Base-by-base conservation (phyloP, 2,329 filamentous ascomycete species). In the Talaromyces amestolkiae region DNA sequence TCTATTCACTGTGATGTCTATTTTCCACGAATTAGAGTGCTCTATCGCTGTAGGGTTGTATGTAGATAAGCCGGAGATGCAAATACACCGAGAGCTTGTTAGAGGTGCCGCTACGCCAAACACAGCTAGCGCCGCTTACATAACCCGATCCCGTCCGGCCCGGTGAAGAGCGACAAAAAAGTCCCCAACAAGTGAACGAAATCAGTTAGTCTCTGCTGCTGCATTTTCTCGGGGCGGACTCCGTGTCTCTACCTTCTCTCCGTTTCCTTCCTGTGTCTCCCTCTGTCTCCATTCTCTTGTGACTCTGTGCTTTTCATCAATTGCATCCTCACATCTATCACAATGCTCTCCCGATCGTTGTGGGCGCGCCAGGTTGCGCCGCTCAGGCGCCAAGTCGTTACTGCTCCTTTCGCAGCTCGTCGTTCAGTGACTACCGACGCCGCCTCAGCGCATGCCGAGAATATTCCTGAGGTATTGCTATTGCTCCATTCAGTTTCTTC, bases 341-440 rank as follows among this genome's bases (percentile, higher is more conserved):
- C 17, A 60, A 92, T 92, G 89, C 87, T 92, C 80, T 91, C 89
- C 76, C 85, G 88, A 82, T 83, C 87, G 78, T 81, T 90, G 77
- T 85, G 87, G 81, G 82, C 86, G 75, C 84, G 86, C 78, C 84
- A 86, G 74, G 79, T 78, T 67, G 83, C 84, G 78, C 85, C 87
- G 75, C 77, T 90, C 79, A 79, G 78, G 72, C 79, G 79, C 70
- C 78, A 78, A 70, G 77, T 77, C 60, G 78, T 80, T 68, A 78
- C 80, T 70, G 77, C 82, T 67, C 56, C 62, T 47, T 68, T 81
- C 69, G 82, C 62, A n/a, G 49, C 84, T 72, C 83, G 87, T 78
- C 88, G 94, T 78, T 87, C 87, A 73, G 95, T 99, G 76, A 99
- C 95, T 72, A 98, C 95, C 72, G 90, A 98, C 82, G 95, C 95